Evolutionary conservation across 805 yeast species (phyloP), one percentile per base, ranked within the genome.

Genomic region (Saccharomycopsis sp.): DNA sequence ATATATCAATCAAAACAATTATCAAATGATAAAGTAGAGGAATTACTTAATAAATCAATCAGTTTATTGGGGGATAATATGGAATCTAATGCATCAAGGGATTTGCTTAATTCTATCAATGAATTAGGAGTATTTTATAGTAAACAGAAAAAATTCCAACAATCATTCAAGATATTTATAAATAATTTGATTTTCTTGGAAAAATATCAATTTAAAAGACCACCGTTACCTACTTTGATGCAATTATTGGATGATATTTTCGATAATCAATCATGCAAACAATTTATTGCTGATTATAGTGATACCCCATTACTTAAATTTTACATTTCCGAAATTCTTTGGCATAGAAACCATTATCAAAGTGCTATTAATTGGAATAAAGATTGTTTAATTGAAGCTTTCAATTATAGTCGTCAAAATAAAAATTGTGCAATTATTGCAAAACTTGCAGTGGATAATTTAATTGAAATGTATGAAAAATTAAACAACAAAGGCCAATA

Each of bases 241-340:
- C 22, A 24, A 3, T 3, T 48, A 3, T 21, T 44, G 9, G 47
- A 50, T 35, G 14, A 40, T 14, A 19, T 35, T 24, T 43, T 29
- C 24, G n/a, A 14, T 31, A 40, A 32, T 17, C 27, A 42, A 38
- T 55, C 38, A 3, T 40, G 43, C 23, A 44, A 53, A 5, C 32
- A 56, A n/a, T 52, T 48, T 41, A 48, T 38, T 5, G 45, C 41
- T 8, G 43, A 50, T 6, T 37, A 27, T 27, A 29, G 50, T 38
- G 39, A 53, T 45, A 56, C 60, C 4, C 71, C 75, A 4, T 48
- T 69, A 37, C 43, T 71, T 28, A 67, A 66, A 51, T 58, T 65
- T 29, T 67, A 70, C 50, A 54, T 70, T 5, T 65, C 73, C 35
- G 75, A 71, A 51, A 51, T 71, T 4, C 48, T 70, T 2, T 70